phyloP scores from a whole-genome alignment of 2,329 filamentous ascomycete species.

The Paramyrothecium sp. region DNA sequence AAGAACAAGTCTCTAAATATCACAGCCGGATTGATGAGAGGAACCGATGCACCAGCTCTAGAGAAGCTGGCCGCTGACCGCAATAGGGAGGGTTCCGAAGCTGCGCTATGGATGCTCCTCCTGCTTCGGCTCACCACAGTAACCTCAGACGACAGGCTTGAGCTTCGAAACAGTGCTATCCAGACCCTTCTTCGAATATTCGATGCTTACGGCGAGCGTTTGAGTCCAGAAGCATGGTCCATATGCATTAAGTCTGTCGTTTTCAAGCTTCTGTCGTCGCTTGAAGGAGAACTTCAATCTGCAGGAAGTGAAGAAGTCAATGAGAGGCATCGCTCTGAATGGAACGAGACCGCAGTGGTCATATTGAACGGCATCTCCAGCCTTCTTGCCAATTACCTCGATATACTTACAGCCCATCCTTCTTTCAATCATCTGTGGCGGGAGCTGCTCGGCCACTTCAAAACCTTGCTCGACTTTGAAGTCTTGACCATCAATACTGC shows the following conservation, averaged over 20 bases:
- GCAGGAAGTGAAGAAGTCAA: conserved; percentile 35
- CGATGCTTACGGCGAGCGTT: conserved; percentile 81
- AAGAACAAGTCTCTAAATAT: conserved; percentile 58
- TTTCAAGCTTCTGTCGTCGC: conserved; percentile 71
- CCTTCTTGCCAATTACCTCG: conserved; percentile 74
- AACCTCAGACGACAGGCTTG: conserved; percentile 68
- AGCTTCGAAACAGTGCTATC: conserved; percentile 82
- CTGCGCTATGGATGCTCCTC: conserved; percentile 77
- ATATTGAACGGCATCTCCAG: conserved; percentile 71
- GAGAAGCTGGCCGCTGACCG: conserved; percentile 57
- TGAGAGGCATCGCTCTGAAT: conserved; percentile 51
- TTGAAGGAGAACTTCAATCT: conserved; percentile 55
- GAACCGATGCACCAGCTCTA: conserved; percentile 49
- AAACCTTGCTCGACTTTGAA: conserved; percentile 59
- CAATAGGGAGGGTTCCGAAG: conserved; percentile 60
- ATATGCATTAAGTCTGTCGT: conserved; percentile 79
- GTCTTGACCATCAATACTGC: conserved; percentile 71
- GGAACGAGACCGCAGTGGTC: conserved; percentile 73
- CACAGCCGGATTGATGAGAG: conserved; percentile 53
- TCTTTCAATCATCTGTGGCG: conserved; percentile 75
- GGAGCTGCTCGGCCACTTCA: conserved; percentile 68
- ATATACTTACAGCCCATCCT: conserved; percentile 63
- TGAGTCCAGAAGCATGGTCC: conserved; percentile 78
- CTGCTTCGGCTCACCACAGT: conserved; percentile 70
- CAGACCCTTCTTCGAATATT: conserved; percentile 91